These are phyloP conservation scores for Alternaria sp. DNA, from an alignment of 2,329 filamentous ascomycete species.

Conservation along the genomic window DNA sequence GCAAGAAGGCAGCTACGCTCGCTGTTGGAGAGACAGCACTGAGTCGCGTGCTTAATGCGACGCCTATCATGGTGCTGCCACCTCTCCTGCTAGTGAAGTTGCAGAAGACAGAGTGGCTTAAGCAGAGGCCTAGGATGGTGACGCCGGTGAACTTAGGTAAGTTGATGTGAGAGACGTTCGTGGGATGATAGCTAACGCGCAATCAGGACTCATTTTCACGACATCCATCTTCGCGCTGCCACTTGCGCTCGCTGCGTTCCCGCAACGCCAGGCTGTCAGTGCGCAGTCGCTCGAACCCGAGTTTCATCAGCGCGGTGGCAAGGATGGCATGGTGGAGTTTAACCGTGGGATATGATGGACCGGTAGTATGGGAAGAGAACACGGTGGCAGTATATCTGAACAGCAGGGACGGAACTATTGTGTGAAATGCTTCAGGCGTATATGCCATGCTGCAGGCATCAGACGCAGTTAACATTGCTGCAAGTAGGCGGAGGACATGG, in stretches of 20 bases:
- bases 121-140: conserved; percentile 75
- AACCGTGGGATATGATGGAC: conserved; percentile 81
- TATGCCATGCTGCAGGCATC: not conserved
- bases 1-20: conserved; percentile 82
- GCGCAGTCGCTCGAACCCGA: conserved; percentile 81
- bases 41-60: conserved; percentile 89
- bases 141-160: conserved; percentile 80
- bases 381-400: not conserved
- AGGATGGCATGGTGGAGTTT: conserved; percentile 87
- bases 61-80: conserved; percentile 95
- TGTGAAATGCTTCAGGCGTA: not conserved
- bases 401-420: not conserved
- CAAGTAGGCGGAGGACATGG: not conserved
- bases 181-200: conserved; percentile 51
- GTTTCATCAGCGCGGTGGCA: conserved; percentile 81
- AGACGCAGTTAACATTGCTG: not conserved
- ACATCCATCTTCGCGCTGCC: conserved; percentile 90
- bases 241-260: conserved; percentile 88
- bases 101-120: conserved; percentile 84
- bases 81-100: conserved; percentile 83
- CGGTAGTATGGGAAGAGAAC: conserved; percentile 1
- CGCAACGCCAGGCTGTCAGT: conserved; percentile 82
- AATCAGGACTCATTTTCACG: conserved; percentile 71
- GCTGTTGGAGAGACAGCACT: conserved; percentile 93
- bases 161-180: conserved; percentile 57